Conservation (phyloP, 495 filamentous ascomycete genomes). For the Rostrohypoxylon terebratum region DNA sequence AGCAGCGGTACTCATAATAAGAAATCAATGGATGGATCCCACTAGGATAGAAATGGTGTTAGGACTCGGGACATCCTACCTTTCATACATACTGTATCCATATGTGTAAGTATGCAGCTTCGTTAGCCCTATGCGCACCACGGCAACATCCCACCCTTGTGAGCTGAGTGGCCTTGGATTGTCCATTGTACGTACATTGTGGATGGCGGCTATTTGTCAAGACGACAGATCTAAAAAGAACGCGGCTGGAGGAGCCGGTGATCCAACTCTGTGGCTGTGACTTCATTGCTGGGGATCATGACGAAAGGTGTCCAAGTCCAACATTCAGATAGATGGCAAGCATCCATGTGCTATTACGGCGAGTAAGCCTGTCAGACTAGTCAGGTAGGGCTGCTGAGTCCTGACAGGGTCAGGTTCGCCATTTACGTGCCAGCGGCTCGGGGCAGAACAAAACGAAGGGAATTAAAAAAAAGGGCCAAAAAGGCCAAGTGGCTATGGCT, state of each 20-base stretch:
- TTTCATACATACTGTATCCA: slow-evolving; percentile 5
- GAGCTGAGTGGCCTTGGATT: slow-evolving; percentile 18
- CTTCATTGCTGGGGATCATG: slow-evolving; percentile 27
- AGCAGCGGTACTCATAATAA: slow-evolving; percentile 27
- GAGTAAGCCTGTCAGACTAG: slow-evolving; percentile 10
- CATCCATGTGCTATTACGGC: neutral
- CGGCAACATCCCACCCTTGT: slow-evolving; percentile 18
- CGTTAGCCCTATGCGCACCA: slow-evolving; percentile 28
- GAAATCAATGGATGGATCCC: slow-evolving; percentile 34
- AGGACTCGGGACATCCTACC: slow-evolving; percentile 13
- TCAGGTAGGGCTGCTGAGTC: slow-evolving; percentile 26
- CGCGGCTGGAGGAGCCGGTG: slow-evolving; percentile 35
- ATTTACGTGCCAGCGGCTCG: slow-evolving; percentile 32
- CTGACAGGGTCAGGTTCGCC: slow-evolving; percentile 26
- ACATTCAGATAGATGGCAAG: slow-evolving; percentile 4
- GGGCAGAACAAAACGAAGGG: neutral
- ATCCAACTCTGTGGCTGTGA: slow-evolving; percentile 36
- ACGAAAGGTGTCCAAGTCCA: slow-evolving; percentile 27
- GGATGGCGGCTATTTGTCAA: slow-evolving; percentile 16
- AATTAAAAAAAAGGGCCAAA: slow-evolving; percentile 9
- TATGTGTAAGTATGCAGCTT: slow-evolving; percentile 13
- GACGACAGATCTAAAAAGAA: neutral
- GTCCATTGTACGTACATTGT: slow-evolving; percentile 16
- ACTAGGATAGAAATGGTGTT: slow-evolving; percentile 26
- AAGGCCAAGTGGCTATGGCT: slow-evolving; percentile 25